Evolutionary conservation across 768 basidiomycete genomes (phyloP).

Genomic region (Tulasnella sp.): DNA sequence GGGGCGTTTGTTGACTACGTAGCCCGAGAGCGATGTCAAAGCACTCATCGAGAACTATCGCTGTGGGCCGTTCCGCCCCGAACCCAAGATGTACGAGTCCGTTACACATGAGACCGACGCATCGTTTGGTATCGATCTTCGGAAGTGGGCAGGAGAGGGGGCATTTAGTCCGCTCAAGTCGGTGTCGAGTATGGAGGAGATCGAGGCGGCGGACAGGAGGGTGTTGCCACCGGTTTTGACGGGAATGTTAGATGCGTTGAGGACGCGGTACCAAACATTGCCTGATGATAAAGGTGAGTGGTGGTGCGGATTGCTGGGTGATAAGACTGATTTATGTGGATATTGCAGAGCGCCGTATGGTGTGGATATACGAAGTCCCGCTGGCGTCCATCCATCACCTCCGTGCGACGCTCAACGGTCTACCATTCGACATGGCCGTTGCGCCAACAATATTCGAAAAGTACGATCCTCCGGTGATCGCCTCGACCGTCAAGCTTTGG

Average conservation of each 20-base stretch:
- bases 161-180: constrained; percentile 45
- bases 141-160: constrained; percentile 75
- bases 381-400: constrained; percentile 72
- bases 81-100: constrained; percentile 75
- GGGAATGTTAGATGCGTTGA: constrained; percentile 50
- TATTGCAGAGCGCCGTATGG: constrained; percentile 65
- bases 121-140: constrained; percentile 81
- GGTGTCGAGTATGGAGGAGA: constrained; percentile 19
- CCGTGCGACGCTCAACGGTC: constrained; percentile 66
- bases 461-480: constrained; percentile 79
- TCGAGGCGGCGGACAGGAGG: constrained; percentile 23
- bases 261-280: constrained; percentile 47
- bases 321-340: background rate
- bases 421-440: constrained; percentile 42
- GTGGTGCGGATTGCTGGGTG: background rate
- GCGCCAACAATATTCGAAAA: constrained; percentile 47
- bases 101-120: constrained; percentile 73
- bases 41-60: constrained; percentile 87
- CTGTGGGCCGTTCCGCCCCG: constrained; percentile 84
- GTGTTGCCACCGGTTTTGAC: constrained; percentile 66
- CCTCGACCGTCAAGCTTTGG: constrained; percentile 79
- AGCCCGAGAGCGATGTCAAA: constrained; percentile 75
- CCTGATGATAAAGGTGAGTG: constrained; percentile 50
- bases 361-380: constrained; percentile 89
- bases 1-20: constrained; percentile 22